phyloP scores from a whole-genome alignment of 1,284 basidiomycete species.

The Tilletia setariae region DNA sequence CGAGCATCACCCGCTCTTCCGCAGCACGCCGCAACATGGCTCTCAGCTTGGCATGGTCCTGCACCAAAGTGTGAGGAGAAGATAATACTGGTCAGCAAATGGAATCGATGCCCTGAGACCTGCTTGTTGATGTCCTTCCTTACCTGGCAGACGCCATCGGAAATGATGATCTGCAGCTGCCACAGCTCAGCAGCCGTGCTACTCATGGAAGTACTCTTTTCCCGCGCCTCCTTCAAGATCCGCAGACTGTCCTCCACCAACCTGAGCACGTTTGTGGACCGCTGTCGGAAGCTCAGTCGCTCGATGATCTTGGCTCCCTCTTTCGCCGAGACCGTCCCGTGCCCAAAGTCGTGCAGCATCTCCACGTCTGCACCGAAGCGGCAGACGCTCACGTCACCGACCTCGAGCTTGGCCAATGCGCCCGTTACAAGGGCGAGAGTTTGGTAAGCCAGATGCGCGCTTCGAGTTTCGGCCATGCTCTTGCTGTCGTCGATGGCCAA shows the following conservation, averaged over 20 bases:
- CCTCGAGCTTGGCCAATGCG: slow-evolving; percentile 85
- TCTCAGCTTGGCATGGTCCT: slow-evolving; percentile 78
- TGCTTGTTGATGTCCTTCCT: too few relatives aligned
- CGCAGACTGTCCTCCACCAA: slow-evolving; percentile 79
- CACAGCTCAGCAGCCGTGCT: slow-evolving; percentile 72
- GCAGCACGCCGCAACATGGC: slow-evolving; percentile 78
- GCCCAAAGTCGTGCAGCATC: slow-evolving; percentile 74
- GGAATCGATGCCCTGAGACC: too few relatives aligned
- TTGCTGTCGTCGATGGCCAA: slow-evolving; percentile 92
- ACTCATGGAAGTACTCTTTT: slow-evolving; percentile 61
- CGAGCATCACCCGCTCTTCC: slow-evolving; percentile 89
- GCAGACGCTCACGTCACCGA: slow-evolving; percentile 87
- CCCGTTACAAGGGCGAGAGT: slow-evolving; percentile 88
- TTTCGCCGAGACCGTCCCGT: slow-evolving; percentile 35
- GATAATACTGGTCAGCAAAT: not conserved
- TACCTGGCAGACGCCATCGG: slow-evolving; percentile 88
- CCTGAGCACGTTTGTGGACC: slow-evolving; percentile 80
- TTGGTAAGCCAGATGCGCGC: slow-evolving; percentile 89
- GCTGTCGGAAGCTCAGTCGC: slow-evolving; percentile 85
- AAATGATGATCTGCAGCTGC: slow-evolving; percentile 98
- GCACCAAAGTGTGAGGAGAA: not conserved
- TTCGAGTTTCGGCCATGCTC: slow-evolving; percentile 92
- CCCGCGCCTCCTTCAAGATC: slow-evolving; percentile 64
- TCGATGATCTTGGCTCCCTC: slow-evolving; percentile 70
- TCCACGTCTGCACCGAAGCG: slow-evolving; percentile 86